Evolutionary conservation across 139 green algal genomes (phyloP), one percentile per base, ranked within the genome.

Genomic region (Bryopsis sp.): DNA sequence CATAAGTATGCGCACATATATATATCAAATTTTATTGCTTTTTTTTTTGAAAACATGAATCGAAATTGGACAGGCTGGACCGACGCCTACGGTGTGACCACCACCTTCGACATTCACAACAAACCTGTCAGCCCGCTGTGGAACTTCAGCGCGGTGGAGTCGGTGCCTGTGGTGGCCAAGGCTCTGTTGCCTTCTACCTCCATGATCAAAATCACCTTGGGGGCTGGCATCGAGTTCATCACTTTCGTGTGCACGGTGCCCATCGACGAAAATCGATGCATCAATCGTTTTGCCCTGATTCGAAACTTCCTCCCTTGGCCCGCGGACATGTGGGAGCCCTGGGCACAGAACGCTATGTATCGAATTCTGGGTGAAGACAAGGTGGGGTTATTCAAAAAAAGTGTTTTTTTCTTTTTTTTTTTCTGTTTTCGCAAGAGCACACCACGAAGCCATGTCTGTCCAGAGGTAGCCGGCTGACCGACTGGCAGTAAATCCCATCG

Each of bases 321-420:
- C 8, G 48, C 38, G 65, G 63, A 81, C 24, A 48, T 79, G 32
- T 90, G 84, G 79, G 82, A 95, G 47, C 47, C 59, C 58, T 80
- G 80, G 39, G 81, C 83, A 0, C 80, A 77, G 66, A 63, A 84
- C 5, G 86, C 80, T 37, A 94, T 94, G 88, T 77, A 82, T 72
- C 86, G 84, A 64, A 94, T 94, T 66, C 77, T 92, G 58, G 58
- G 64, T 0, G 86, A 94, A 81, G 87, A 94, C 79, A 94, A 94
- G 72, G 84, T 66, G 1, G n/a, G n/a, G n/a, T n/a, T n/a, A n/a
- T n/a, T n/a, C n/a, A n/a, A n/a, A n/a, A n/a, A n/a, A n/a, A n/a
- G n/a, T n/a, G n/a, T n/a, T n/a, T n/a, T n/a, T n/a, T n/a, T n/a
- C n/a, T n/a, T n/a, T n/a, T n/a, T n/a, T n/a, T n/a, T n/a, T n/a